Evolutionary conservation across 2,329 filamentous ascomycete genomes (phyloP).

Genomic region (Ascochyta fabae): DNA sequence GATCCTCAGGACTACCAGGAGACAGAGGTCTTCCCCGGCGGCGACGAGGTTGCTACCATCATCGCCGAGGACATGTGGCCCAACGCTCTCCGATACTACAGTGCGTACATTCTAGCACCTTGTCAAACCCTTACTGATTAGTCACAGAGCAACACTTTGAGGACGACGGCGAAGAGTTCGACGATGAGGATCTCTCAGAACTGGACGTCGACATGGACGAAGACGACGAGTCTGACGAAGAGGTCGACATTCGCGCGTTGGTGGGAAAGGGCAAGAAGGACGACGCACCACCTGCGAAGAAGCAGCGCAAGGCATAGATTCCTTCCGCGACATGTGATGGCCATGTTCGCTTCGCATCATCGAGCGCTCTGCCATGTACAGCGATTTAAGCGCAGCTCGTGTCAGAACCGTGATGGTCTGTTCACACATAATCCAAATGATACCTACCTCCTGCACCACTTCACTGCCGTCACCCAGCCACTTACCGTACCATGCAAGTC

Average conservation of each 20-base stretch:
- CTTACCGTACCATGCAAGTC: too few species aligned
- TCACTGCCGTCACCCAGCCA: too few species aligned
- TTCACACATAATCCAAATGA: too few species aligned
- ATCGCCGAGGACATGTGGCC: conserved; percentile 90
- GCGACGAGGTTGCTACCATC: conserved; percentile 79
- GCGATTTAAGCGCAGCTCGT: too few species aligned
- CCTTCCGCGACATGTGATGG: too few species aligned
- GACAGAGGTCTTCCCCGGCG: conserved; percentile 85
- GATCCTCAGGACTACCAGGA: conserved; percentile 70
- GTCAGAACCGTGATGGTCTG: too few species aligned
- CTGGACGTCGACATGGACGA: conserved; percentile 65
- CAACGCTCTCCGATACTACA: conserved; percentile 87
- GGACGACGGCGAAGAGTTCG: conserved; percentile 61
- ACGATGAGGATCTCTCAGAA: conserved; percentile 71
- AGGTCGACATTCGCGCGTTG: conserved; percentile 56
- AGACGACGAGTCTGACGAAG: conserved; percentile 64
- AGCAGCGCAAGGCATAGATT: conserved; percentile 48
- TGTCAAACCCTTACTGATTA: conserved; percentile 45
- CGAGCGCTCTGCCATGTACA: too few species aligned
- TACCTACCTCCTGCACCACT: too few species aligned
- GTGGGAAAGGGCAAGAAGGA: conserved; percentile 57
- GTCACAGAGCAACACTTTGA: conserved; percentile 63
- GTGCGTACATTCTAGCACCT: conserved; percentile 60
- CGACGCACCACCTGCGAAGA: conserved; percentile 46
- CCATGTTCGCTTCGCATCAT: too few species aligned